Conservation (phyloP, 2,329 filamentous ascomycete species). For the Metarhizium album region DNA sequence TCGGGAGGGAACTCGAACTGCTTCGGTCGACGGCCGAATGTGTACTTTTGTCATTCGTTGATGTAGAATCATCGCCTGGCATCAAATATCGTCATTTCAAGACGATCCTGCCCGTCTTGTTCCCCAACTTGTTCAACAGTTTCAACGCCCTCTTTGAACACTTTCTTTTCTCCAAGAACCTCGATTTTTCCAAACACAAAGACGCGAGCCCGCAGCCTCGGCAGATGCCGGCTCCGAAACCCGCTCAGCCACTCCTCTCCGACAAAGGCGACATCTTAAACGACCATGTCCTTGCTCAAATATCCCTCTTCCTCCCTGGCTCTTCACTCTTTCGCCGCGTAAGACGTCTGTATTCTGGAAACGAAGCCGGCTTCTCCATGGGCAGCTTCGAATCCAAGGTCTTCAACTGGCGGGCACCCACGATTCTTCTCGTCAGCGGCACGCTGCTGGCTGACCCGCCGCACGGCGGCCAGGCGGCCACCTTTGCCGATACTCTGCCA, state of each 20-base stretch:
- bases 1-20: conserved; percentile 43
- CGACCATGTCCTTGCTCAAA: conserved; percentile 52
- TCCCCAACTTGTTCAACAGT: conserved; percentile 57
- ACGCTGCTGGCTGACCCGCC: conserved; percentile 42
- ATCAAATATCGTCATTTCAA: conserved; percentile 53
- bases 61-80: conserved; percentile 52
- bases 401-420: conserved; percentile 68
- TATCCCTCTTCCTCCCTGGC: conserved; percentile 63
- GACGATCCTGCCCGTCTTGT: conserved; percentile 44
- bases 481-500: conserved; percentile 52
- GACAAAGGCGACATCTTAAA: conserved; percentile 51
- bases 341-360: conserved; percentile 59
- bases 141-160: conserved; percentile 62
- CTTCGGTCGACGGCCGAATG: conserved; percentile 52
- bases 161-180: conserved; percentile 63
- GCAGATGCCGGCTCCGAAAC: conserved; percentile 9
- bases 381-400: conserved; percentile 65
- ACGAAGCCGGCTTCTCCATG: conserved; percentile 64
- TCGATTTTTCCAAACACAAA: conserved; percentile 51
- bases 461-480: conserved; percentile 38
- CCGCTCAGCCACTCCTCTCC: conserved; percentile 38
- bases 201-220: conserved; percentile 6
- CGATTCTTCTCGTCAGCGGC: conserved; percentile 59
- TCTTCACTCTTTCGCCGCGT: conserved; percentile 54
- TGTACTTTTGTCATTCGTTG: conserved; percentile 54